Conservation (phyloP, 2,329 filamentous ascomycete species). For the Microcyclosporella mali region DNA sequence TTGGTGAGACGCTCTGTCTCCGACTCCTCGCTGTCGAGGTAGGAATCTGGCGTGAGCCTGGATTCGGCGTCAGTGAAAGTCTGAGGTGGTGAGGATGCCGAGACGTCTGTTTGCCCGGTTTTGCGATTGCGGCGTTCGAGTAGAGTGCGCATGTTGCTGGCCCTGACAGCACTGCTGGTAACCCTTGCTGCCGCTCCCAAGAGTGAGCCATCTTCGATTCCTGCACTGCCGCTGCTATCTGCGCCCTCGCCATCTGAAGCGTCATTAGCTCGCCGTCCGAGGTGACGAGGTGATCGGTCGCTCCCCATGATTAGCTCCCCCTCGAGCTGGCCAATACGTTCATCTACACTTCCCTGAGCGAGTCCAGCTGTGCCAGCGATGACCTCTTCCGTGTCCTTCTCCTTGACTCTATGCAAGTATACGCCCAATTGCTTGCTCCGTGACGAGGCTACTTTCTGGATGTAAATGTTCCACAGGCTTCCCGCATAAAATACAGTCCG, state of each 20-base stretch:
- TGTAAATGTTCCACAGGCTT: slow-evolving; percentile 57
- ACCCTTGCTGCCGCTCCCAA: slow-evolving; percentile 14
- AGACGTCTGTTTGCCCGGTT: slow-evolving; percentile 23
- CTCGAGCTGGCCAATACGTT: slow-evolving; percentile 50
- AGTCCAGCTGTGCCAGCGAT: slow-evolving; percentile 34
- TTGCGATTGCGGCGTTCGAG: slow-evolving; percentile 24
- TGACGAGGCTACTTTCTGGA: slow-evolving; percentile 51
- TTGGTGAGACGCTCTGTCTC: slow-evolving; percentile 8
- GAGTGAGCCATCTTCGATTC: slow-evolving; percentile 37
- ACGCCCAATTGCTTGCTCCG: slow-evolving; percentile 54
- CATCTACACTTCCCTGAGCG: slow-evolving; percentile 43
- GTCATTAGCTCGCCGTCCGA: slow-evolving; percentile 20
- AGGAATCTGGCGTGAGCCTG: slow-evolving; percentile 1
- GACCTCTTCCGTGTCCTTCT: slow-evolving; percentile 46
- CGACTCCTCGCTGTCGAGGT: slow-evolving; percentile 5
- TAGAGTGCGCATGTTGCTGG: slow-evolving; percentile 23
- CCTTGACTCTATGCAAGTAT: slow-evolving; percentile 54
- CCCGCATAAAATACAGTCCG: slow-evolving; percentile 56
- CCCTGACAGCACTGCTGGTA: slow-evolving; percentile 7
- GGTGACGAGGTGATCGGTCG: slow-evolving; percentile 26
- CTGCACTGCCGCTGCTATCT: slow-evolving; percentile 43
- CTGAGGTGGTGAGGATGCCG: slow-evolving; percentile 10
- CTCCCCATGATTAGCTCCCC: slow-evolving; percentile 46
- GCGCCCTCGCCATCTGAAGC: slow-evolving; percentile 22
- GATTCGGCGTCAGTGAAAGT: slow-evolving; percentile 1